Evolutionary conservation across 306 rosid species (phyloP), one percentile per base, ranked within the genome.

Genomic region (Datisca glomerata): DNA sequence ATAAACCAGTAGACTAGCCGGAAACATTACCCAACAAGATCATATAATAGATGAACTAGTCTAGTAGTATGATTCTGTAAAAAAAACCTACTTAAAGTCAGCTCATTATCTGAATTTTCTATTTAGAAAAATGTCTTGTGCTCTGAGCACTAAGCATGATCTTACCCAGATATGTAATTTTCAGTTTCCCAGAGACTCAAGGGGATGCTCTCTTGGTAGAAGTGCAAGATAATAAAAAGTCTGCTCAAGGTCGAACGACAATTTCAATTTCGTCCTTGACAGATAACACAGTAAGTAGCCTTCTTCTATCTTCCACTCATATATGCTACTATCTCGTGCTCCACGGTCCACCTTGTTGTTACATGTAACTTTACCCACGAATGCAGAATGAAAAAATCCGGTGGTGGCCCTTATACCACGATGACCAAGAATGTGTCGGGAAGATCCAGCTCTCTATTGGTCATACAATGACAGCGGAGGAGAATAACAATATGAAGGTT

Each of bases 401-500:
- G 24, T 84, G 98, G 98, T 89, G 98, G 98, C 81, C 91, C 41
- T 65, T 89, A 45, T 78, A 72, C 72, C 98, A 68, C 55, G 93
- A 80, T 39, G 86, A 78, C 28, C 71, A 67, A 43, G 91, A 84
- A 75, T 89, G 98, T 49, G 69, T 80, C 51, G 98, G 98, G 61
- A 89, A 89, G 73, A 80, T 89, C 36, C 98, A 84, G 72, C 81
- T 89, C 45, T 77, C 43, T 27, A 65, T 89, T 24, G 72, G 78
- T 25, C 70, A 79, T 53, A 72, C 84, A 28, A 72, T 84, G 72
- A 75, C 68, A 29, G 77, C 55, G 29, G 80, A 84, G 18, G 93
- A 84, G 55, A 65, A 59, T 63, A 79, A 64, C 58, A 74, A 80
- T 32, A 71, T 80, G 36, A 89, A 89, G 98, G 98, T 82, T 48